Base-by-base conservation (phyloP, 192 early-diverging fungal genomes). In the Mortierella alpina region DNA sequence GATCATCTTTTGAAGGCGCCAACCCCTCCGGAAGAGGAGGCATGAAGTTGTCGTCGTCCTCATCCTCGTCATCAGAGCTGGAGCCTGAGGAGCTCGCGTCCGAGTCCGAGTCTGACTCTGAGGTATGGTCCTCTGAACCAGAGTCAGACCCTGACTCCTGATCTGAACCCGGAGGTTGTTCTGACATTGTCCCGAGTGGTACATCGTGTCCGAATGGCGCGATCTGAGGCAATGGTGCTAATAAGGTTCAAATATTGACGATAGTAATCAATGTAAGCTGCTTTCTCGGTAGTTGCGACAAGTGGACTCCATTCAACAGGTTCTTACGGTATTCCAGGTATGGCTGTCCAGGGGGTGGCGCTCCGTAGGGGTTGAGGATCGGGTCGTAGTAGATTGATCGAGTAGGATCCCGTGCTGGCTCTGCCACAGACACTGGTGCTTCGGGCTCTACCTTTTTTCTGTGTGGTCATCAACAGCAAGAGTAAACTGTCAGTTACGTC, bases 361-460 rank as follows among this genome's bases (percentile, higher is more conserved):
- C 77, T 47, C 77, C 77, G 39, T 68, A 80, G n/a, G 77, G 77
- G 53, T 80, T 80, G 54, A 80, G 39, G 7, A 80, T 48, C 20
- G 77, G 77, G 55, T 80, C 77, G 48, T 80, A 80, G 47, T 80
- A 80, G 9, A 80, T 80, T 0, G 77, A 80, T 63, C 77, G 63
- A 15, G 69, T 80, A 14, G 77, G 77, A 15, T 80, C 77, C 46
- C 77, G 68, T 7, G 48, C 40, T 39, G 58, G 77, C 44, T 72
- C 77, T n/a, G 65, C 59, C 5, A 80, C 70, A 18, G 69, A 5
- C 4, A 68, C 60, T n/a, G 77, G 70, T 23, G 71, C 59, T 31
- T 53, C 53, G 20, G 50, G 57, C 31, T 80, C 77, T 2, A 22
- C 45, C 23, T 80, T 80, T 48, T 80, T 80, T 18, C 77, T 80